These are phyloP conservation scores for Cladophialophora carrionii DNA, from an alignment of 2,329 filamentous ascomycete genomes.

Conservation along the genomic window DNA sequence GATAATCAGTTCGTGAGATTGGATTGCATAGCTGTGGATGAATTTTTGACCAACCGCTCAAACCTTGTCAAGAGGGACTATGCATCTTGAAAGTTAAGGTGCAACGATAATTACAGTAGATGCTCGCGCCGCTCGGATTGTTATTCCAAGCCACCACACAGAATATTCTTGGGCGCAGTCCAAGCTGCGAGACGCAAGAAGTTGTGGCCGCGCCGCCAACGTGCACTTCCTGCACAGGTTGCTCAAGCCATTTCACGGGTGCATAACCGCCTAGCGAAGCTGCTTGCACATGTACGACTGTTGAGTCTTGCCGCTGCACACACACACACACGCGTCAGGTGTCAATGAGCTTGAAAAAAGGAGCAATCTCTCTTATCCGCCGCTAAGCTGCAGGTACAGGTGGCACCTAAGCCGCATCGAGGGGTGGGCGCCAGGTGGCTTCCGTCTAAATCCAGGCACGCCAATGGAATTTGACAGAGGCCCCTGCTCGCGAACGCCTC, in stretches of 20 bases:
- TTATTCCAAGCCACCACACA: neutral
- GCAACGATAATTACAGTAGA: neutral
- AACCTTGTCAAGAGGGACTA: neutral
- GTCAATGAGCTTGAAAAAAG: constrained; percentile 12
- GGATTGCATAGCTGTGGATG: neutral
- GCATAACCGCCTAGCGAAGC: neutral
- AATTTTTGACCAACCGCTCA: neutral
- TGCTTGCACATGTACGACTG: constrained; percentile 1
- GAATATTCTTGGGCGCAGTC: neutral
- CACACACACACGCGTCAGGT: constrained; percentile 6
- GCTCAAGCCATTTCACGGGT: neutral
- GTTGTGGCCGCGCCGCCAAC: neutral
- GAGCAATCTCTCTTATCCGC: constrained; percentile 27
- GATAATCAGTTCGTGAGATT: neutral
- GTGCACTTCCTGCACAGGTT: neutral
- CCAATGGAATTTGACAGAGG: constrained; percentile 28
- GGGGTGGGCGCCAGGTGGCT: constrained; percentile 21
- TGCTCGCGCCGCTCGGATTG: neutral
- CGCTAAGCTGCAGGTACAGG: constrained; percentile 30
- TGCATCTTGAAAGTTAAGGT: neutral
- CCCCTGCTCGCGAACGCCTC: neutral
- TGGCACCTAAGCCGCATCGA: constrained; percentile 23
- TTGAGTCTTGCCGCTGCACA: neutral
- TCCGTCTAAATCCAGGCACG: constrained; percentile 34
- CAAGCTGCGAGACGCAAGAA: neutral